Conservation (phyloP, 73 alveolate species). For the Symbiodinium natans region DNA sequence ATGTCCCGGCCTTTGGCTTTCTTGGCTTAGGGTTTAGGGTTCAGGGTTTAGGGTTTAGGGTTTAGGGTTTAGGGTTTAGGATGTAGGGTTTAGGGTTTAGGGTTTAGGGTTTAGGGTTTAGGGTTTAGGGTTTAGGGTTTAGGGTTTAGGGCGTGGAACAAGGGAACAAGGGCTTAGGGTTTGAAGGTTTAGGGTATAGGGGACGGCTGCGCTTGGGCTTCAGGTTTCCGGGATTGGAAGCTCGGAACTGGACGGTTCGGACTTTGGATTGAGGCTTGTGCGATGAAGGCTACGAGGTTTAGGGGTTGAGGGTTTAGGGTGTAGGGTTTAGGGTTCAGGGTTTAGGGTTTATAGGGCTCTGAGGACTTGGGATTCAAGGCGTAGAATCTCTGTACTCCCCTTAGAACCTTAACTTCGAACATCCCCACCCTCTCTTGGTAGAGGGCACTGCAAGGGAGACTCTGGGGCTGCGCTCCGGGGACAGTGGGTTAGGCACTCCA, state of each 20-base stretch:
- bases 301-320: not conserved
- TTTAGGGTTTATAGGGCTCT: not conserved
- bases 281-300: not conserved
- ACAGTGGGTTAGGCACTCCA: too few species aligned
- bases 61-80: not conserved
- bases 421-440: too few species aligned
- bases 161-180: too few species aligned
- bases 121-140: not conserved
- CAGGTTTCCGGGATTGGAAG: not conserved
- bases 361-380: too few species aligned
- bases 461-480: too few species aligned
- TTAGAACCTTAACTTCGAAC: too few species aligned
- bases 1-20: conserved; percentile 93
- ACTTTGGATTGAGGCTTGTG: too few species aligned
- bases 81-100: not conserved
- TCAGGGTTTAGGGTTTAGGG: not conserved
- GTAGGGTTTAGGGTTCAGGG: not conserved
- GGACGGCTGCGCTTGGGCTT: not conserved
- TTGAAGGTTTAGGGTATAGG: too few species aligned
- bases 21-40: not conserved
- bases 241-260: too few species aligned
- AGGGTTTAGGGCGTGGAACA: not conserved
- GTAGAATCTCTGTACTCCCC: too few species aligned
- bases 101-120: not conserved
- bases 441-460: too few species aligned